Conservation (phyloP, 192 early-diverging fungal species). For the Chytriomyces sp. region DNA sequence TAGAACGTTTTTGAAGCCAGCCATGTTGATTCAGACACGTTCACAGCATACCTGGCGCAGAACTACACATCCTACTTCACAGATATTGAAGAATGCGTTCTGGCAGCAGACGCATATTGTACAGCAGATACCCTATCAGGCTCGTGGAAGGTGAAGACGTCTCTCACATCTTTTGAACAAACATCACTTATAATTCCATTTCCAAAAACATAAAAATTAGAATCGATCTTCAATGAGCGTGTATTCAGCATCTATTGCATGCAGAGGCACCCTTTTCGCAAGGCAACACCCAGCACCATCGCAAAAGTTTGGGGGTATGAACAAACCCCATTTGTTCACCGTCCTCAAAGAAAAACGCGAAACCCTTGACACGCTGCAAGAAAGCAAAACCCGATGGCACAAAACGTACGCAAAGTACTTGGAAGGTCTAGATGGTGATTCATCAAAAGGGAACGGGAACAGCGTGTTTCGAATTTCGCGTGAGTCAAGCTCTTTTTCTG, state of each 20-base stretch:
- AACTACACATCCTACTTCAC: conserved; percentile 43
- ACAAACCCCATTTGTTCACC: conserved; percentile 23
- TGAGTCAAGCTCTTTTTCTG: neutral
- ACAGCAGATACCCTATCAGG: conserved; percentile 41
- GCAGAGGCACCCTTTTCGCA: conserved; percentile 42
- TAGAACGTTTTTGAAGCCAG: conserved; percentile 43
- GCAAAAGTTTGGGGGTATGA: conserved; percentile 34
- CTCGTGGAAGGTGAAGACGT: conserved; percentile 38
- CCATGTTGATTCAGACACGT: conserved; percentile 40
- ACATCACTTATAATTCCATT: neutral
- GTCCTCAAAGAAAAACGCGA: conserved; percentile 3
- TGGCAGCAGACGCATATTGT: conserved; percentile 34
- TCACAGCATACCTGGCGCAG: conserved; percentile 43
- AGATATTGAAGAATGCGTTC: conserved; percentile 46
- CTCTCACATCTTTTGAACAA: neutral
- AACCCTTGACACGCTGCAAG: neutral
- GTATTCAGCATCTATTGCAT: conserved; percentile 43
- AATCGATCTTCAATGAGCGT: conserved; percentile 27
- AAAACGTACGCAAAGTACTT: neutral
- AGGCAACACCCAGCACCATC: conserved; percentile 33
- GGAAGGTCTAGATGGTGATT: neutral
- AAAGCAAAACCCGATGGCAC: neutral
- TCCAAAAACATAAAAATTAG: conserved; percentile 6
- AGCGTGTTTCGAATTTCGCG: neutral
- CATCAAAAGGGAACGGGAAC: neutral